Conservation (phyloP, 345 rosid genomes). For the Zanthoxylum bungeanum region DNA sequence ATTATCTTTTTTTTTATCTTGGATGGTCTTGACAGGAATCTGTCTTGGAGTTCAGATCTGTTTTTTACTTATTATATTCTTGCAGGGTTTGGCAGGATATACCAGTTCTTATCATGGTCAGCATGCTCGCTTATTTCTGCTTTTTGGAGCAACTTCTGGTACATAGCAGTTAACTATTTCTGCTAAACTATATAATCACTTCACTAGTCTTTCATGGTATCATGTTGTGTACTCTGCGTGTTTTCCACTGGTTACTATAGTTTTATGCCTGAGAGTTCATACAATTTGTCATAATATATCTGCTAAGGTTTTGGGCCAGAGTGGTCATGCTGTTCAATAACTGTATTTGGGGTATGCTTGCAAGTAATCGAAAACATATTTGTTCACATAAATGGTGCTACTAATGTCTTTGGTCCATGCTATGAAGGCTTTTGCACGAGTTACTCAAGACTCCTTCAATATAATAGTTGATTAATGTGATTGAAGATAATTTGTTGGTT, state of each 20-base stretch:
- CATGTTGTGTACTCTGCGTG: not conserved
- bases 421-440: not conserved
- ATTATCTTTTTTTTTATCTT: not conserved
- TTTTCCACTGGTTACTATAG: not conserved
- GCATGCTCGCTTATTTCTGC: conserved; percentile 70
- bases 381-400: not conserved
- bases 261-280: not conserved
- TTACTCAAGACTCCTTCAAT: not conserved
- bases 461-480: not conserved
- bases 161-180: not conserved
- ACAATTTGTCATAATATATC: not conserved
- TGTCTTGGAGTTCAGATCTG: conserved; percentile 1
- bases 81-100: conserved; percentile 53
- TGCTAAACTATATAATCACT: not conserved
- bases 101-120: conserved; percentile 60
- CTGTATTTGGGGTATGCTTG: not conserved
- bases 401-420: not conserved
- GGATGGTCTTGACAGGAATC: not conserved
- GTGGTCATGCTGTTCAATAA: not conserved
- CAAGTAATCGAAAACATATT: not conserved
- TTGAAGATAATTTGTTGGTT: not conserved
- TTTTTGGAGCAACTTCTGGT: conserved; percentile 66
- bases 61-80: conserved; percentile 7
- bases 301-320: not conserved
- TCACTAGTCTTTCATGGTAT: not conserved